A percentile compares a stretch with the other conserved stretches of the same genome.
Conservation (phyloP, 1,139 yeast genomes). For the Debaryomyces psychrophilus region DNA sequence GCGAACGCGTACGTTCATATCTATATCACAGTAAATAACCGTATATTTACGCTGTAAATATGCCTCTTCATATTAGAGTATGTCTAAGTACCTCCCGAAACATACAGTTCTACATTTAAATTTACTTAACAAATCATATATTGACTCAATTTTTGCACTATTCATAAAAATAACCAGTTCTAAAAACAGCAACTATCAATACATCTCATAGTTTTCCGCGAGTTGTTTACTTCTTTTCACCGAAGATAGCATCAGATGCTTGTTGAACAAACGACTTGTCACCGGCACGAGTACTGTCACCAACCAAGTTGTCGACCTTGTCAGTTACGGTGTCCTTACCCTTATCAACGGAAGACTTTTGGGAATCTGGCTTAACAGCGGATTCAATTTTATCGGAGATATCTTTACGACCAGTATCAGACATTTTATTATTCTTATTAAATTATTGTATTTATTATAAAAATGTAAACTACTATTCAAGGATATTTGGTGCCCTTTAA, state of each 20-base stretch:
- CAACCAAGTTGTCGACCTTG: conserved; percentile 39
- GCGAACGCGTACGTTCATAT: conserved; percentile 4
- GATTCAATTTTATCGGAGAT: conserved; percentile 43
- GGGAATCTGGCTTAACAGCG: conserved; percentile 45
- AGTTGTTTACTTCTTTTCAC: conserved; percentile 20
- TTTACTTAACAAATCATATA: not conserved
- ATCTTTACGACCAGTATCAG: conserved; percentile 51
- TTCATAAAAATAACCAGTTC: not conserved
- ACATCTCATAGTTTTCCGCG: not conserved
- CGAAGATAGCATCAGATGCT: conserved; percentile 44
- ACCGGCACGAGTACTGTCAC: conserved; percentile 34
- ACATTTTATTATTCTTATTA: conserved; percentile 27
- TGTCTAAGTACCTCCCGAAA: not conserved
- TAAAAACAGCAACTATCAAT: not conserved
- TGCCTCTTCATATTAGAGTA: not conserved
- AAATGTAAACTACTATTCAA: not conserved
- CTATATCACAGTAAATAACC: too few relatives aligned
- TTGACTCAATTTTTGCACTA: not conserved
- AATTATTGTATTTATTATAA: not conserved
- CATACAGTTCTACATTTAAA: not conserved
- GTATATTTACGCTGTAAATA: not conserved
- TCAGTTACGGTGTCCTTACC: conserved; percentile 42
- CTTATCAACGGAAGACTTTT: conserved; percentile 43
- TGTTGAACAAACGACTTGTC: conserved; percentile 46
- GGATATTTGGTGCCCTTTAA: not conserved